phyloP scores from a whole-genome alignment of 495 filamentous ascomycete genomes.

The Penicillium angulare region DNA sequence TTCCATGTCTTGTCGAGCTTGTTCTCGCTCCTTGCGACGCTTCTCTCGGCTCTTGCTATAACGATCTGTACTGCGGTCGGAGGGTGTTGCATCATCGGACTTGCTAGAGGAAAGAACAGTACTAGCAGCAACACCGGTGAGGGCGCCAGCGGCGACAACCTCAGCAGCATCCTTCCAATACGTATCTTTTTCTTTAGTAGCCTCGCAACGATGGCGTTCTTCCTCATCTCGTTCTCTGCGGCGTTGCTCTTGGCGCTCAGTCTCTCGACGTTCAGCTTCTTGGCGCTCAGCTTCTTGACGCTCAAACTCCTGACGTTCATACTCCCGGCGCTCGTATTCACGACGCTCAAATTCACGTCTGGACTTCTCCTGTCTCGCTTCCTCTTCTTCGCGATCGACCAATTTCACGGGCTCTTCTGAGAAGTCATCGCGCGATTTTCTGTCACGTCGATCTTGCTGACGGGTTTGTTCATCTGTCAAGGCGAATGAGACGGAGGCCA shows the following conservation, averaged over 20 bases:
- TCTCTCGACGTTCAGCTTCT: constrained; percentile 5
- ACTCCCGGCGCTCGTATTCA: neutral
- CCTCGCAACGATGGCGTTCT: constrained; percentile 10
- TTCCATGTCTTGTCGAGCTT: constrained; percentile 17
- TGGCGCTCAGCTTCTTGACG: constrained; percentile 7
- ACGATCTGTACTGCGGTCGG: constrained; percentile 28
- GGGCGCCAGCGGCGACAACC: constrained; percentile 47
- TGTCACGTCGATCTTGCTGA: constrained; percentile 33
- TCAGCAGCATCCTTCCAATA: constrained; percentile 35
- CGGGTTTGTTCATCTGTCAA: constrained; percentile 45
- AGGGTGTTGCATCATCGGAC: constrained; percentile 38
- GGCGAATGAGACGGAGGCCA: constrained; percentile 47
- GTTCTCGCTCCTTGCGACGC: constrained; percentile 39
- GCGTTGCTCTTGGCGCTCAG: constrained; percentile 19
- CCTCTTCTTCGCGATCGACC: constrained; percentile 32
- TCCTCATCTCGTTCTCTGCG: constrained; percentile 19
- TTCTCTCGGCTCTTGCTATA: constrained; percentile 35
- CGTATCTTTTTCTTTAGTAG: constrained; percentile 22
- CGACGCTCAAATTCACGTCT: constrained; percentile 14
- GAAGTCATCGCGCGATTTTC: constrained; percentile 22
- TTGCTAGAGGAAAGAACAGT: constrained; percentile 34
- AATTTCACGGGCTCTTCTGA: constrained; percentile 29
- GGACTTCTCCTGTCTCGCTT: neutral
- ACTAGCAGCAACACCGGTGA: constrained; percentile 45
- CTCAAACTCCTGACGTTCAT: neutral